A percentile compares a stretch with the other conserved stretches of the same genome.
These are phyloP conservation scores for Kazachstania sp. DNA, from an alignment of 1,139 yeast genomes.

Conservation along the genomic window DNA sequence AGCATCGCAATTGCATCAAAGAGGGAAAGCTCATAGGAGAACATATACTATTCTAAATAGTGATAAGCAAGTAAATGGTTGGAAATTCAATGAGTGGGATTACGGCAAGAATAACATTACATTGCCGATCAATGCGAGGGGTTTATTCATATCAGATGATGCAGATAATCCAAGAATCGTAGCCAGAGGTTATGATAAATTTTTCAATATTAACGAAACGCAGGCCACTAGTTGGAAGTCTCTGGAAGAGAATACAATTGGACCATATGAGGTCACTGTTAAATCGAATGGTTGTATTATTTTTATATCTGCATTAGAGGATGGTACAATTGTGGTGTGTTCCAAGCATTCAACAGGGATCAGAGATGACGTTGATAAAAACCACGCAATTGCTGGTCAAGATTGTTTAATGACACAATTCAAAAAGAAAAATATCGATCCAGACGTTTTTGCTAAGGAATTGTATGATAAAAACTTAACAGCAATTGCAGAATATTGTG, in stretches of 20 bases:
- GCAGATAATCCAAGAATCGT: constrained; percentile 37
- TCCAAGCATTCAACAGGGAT: constrained; percentile 85
- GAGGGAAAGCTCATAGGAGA: constrained; percentile 35
- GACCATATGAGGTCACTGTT: constrained; percentile 74
- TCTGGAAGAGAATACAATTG: constrained; percentile 43
- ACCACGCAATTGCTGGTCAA: constrained; percentile 75
- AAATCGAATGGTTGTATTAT: constrained; percentile 95
- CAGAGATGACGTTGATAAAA: constrained; percentile 44
- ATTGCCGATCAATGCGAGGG: constrained; percentile 75
- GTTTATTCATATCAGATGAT: constrained; percentile 57
- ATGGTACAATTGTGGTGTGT: constrained; percentile 71
- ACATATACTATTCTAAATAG: constrained; percentile 30
- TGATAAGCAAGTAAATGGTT: constrained; percentile 34
- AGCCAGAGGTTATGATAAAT: constrained; percentile 89
- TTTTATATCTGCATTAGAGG: constrained; percentile 64
- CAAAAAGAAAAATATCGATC: constrained; percentile 32
- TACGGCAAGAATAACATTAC: constrained; percentile 48
- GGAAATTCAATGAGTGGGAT: constrained; percentile 92
- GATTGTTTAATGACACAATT: constrained; percentile 49
- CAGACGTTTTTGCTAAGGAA: constrained; percentile 46
- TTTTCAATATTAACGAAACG: constrained; percentile 73
- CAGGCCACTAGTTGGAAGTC: constrained; percentile 42
- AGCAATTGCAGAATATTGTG: constrained; percentile 89
- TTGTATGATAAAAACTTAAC: constrained; percentile 52
- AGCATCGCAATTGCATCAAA: constrained; percentile 22